phyloP scores from a whole-genome alignment of 2,329 filamentous ascomycete genomes.

The Epichloe gansuensis region DNA sequence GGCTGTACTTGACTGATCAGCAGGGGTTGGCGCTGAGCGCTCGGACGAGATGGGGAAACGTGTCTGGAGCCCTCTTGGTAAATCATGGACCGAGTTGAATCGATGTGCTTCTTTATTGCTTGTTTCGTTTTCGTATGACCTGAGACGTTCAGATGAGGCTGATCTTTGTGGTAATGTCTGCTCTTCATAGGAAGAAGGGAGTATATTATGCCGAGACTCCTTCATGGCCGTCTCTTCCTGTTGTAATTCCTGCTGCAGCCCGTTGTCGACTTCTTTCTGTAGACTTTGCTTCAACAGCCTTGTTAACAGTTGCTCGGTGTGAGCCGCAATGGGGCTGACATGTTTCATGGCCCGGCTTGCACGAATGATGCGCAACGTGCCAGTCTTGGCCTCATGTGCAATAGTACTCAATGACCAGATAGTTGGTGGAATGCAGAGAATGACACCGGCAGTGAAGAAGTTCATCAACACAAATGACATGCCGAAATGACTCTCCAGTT shows the following conservation, averaged over 20 bases:
- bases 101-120: background rate
- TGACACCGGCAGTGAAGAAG: slow-evolving; percentile 12
- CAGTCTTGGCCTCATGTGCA: slow-evolving; percentile 17
- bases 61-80: background rate
- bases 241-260: background rate
- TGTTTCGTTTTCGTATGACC: background rate
- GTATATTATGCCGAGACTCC: background rate
- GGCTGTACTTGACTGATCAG: background rate
- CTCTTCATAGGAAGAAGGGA: background rate
- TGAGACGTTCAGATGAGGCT: background rate
- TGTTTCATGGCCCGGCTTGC: slow-evolving; percentile 10
- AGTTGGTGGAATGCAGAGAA: slow-evolving; percentile 18
- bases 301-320: slow-evolving; percentile 3
- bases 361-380: slow-evolving; percentile 17
- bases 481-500: slow-evolving; percentile 14
- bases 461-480: slow-evolving; percentile 10
- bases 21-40: background rate
- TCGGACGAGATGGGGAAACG: background rate
- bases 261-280: slow-evolving; percentile 2
- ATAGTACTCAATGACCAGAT: slow-evolving; percentile 15
- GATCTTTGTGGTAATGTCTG: background rate
- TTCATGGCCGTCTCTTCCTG: background rate
- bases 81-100: background rate
- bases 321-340: background rate
- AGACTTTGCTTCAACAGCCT: slow-evolving; percentile 2